Evolutionary conservation across 805 yeast species (phyloP).

Genomic region (Starmerella kuoi): DNA sequence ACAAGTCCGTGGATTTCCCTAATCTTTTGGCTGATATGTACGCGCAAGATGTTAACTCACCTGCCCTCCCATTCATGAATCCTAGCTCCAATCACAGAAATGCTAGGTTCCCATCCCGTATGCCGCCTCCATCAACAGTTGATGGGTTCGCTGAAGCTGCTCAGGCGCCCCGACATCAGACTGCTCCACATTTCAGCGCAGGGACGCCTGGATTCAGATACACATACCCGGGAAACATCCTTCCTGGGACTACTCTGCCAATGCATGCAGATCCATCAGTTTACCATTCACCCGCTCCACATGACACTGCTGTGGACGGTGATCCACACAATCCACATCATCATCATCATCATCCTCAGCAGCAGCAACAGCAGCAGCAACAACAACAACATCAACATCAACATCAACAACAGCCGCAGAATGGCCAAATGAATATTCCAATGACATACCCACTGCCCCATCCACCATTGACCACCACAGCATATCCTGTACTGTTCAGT

Average conservation of each 20-base stretch:
- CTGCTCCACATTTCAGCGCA: neutral
- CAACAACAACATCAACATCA: neutral
- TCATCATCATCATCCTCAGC: neutral
- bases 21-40: conserved; percentile 7
- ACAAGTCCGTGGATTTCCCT: neutral
- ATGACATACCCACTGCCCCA: conserved; percentile 1
- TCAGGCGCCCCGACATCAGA: conserved; percentile 1
- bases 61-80: neutral
- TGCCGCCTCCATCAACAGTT: neutral
- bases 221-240: conserved; percentile 2
- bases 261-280: too few relatives aligned
- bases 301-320: neutral
- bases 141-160: neutral
- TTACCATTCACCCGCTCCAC: neutral
- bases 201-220: conserved; percentile 6
- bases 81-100: neutral
- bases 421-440: neutral
- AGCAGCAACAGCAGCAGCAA: neutral
- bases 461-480: neutral
- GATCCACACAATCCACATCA: neutral
- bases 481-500: neutral
- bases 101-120: neutral
- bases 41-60: neutral
- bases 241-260: conserved; percentile 1
- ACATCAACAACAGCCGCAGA: conserved; percentile 1